phyloP scores from a whole-genome alignment of 768 basidiomycete genomes.

The Mycena crocata region DNA sequence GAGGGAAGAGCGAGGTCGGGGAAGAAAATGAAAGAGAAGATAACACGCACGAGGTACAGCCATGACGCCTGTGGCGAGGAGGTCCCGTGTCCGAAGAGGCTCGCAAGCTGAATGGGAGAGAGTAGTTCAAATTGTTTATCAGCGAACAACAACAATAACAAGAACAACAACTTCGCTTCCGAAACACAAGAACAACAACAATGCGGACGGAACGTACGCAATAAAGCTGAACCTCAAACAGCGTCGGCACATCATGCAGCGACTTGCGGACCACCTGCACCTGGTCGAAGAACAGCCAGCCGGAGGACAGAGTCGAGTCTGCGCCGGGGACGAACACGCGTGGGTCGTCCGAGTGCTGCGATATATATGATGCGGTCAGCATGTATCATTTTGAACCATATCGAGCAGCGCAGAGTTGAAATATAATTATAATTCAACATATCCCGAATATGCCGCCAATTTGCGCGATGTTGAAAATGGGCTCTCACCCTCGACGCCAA shows the following conservation, averaged over 20 bases:
- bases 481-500: conserved; percentile 59
- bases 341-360: conserved; percentile 59
- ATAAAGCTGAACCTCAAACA: conserved; percentile 58
- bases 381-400: too few species aligned
- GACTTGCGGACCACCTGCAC: conserved; percentile 60
- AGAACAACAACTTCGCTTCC: too few species aligned
- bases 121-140: too few species aligned
- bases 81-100: conserved; percentile 50
- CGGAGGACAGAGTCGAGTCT: conserved; percentile 47
- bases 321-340: conserved; percentile 51
- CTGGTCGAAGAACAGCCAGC: conserved; percentile 63
- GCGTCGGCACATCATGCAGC: conserved; percentile 49
- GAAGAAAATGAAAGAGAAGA: too few species aligned
- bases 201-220: conserved; percentile 43
- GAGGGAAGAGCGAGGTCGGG: too few species aligned
- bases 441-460: too few species aligned
- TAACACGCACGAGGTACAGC: conserved; percentile 40
- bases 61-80: conserved; percentile 57
- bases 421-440: too few species aligned
- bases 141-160: too few species aligned
- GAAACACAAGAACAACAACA: not conserved
- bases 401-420: too few species aligned
- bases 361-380: not conserved
- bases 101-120: conserved; percentile 46
- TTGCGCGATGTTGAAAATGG: conserved; percentile 43